These are phyloP conservation scores for Chenopodium suecicum DNA, from an alignment of 148 eudicot species.

Conservation along the genomic window DNA sequence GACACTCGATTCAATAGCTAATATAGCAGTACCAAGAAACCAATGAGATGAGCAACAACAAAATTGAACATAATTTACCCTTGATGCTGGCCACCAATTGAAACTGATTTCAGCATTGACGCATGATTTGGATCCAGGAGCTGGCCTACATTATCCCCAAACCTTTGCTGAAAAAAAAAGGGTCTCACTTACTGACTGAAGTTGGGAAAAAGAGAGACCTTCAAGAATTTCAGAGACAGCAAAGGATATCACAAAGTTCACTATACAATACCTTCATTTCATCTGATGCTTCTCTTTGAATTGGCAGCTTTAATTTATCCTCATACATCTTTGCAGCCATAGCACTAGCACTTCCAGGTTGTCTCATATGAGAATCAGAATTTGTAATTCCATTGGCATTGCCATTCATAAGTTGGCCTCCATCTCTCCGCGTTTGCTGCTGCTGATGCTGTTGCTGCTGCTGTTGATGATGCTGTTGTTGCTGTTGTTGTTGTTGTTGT, in stretches of 20 bases:
- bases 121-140: constrained; percentile 65
- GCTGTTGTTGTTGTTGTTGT: constrained; percentile 33
- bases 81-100: constrained; percentile 60
- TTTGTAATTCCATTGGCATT: constrained; percentile 38
- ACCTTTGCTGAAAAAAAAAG: constrained; percentile 47
- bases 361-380: constrained; percentile 59
- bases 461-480: constrained; percentile 28
- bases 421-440: constrained; percentile 41
- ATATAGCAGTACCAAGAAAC: neutral
- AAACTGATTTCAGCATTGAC: constrained; percentile 59
- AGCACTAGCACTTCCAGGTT: constrained; percentile 59
- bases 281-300: constrained; percentile 60
- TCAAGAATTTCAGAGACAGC: neutral
- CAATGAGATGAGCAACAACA: constrained; percentile 2
- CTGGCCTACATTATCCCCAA: constrained; percentile 63
- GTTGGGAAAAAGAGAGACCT: neutral
- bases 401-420: constrained; percentile 34
- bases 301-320: constrained; percentile 58
- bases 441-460: constrained; percentile 25
- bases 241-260: neutral
- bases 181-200: neutral
- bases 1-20: constrained; percentile 3
- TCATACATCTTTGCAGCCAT: constrained; percentile 69
- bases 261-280: constrained; percentile 54
- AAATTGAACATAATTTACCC: constrained; percentile 44